Conservation (phyloP, 176 grass and related monocot genomes). For the Hyparrhenia diplandra region DNA sequence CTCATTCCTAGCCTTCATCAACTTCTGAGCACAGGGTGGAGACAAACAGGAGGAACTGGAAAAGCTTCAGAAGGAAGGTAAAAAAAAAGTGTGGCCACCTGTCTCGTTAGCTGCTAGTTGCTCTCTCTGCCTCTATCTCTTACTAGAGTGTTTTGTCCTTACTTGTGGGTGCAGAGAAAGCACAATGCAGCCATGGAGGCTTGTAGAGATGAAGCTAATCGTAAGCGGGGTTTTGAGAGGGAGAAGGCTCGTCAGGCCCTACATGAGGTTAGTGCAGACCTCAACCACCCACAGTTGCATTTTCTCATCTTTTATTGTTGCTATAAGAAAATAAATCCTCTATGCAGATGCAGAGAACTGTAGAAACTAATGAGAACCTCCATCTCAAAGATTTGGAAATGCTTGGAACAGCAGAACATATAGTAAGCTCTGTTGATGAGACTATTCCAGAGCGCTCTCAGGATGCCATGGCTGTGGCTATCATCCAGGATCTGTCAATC, state of each 20-base stretch:
- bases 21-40: constrained; percentile 50
- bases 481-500: constrained; percentile 50
- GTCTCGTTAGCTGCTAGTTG: neutral
- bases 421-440: constrained; percentile 69
- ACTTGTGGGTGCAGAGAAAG: constrained; percentile 68
- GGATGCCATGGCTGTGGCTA: constrained; percentile 65
- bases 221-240: constrained; percentile 77
- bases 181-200: constrained; percentile 87
- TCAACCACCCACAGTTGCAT: neutral
- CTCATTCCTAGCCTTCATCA: neutral
- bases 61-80: constrained; percentile 92
- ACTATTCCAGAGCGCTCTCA: constrained; percentile 65
- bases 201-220: constrained; percentile 73
- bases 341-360: constrained; percentile 85
- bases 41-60: constrained; percentile 88
- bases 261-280: constrained; percentile 60
- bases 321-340: constrained; percentile 1
- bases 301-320: neutral
- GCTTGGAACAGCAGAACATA: constrained; percentile 67
- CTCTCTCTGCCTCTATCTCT: neutral
- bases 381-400: constrained; percentile 84
- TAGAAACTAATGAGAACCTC: constrained; percentile 71
- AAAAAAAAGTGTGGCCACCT: neutral
- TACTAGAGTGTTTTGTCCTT: neutral
- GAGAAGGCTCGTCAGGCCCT: constrained; percentile 80